Base-by-base conservation (phyloP, 2,329 filamentous ascomycete genomes). In the Penicillium thymicola region DNA sequence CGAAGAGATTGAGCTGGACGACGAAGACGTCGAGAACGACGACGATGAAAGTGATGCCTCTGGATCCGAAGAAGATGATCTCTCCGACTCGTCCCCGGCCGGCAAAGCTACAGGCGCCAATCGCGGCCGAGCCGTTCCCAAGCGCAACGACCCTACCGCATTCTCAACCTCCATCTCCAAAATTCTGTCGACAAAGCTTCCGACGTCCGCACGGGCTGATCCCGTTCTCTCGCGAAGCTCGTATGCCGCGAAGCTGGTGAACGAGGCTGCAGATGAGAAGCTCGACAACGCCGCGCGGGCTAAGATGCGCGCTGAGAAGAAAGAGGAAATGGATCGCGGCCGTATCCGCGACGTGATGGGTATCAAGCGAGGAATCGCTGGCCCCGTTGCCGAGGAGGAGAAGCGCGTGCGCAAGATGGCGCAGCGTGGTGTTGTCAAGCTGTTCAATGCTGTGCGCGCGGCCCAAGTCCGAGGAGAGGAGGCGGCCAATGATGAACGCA, bases 141-240 rank as follows among this genome's bases (percentile, higher is more conserved):
- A 97, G 77, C 88, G 92, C 70, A 96, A 96, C 76, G 93, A 99
- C 74, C 92, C 94, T 3, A 80, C 83, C 61, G 92, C 90, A 51
- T 97, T 99, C 74, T 90, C 93, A 25, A 96, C 88, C 1, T 96
- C 92, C 49, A 91, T 99, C 67, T 89, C 89, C 65, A 96, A 94
- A 75, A 97, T 99, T 71, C 82, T 99, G 43, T 87, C 86, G 54
- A 93, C 91, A 48, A 97, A 97, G 76, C 82, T 97, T 10, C 88
- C 92, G 2, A 86, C 85, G 8, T 84, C 89, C 32, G 91, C 91
- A 70, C 89, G 92, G 25, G 82, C 87, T 53, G 94, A 99, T 71
- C 94, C 94, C 0, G 90, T 99, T n/a, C 82, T 99, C 4, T 88
- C 92, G 6, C 88, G 94, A 67, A 93, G 89, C 72, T 86, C 85